Percentiles rank a stretch among this genome's conserved stretches.
These are phyloP conservation scores for Macrophomina tecta DNA, from an alignment of 2,329 filamentous ascomycete species.

Conservation along the genomic window DNA sequence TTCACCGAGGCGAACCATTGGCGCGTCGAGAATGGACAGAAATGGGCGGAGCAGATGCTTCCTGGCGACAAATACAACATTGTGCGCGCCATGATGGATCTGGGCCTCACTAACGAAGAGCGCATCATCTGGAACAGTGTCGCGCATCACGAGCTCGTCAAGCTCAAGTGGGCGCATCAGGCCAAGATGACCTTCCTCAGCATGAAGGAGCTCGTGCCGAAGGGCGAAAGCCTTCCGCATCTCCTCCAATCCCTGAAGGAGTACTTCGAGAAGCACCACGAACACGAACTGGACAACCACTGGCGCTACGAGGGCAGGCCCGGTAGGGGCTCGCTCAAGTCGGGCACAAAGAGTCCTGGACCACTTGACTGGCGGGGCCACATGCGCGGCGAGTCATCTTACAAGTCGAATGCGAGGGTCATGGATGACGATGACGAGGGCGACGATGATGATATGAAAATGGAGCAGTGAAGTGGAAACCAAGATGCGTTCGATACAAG, in stretches of 20 bases:
- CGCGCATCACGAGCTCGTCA: conserved; percentile 35
- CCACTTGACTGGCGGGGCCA: conserved; percentile 18
- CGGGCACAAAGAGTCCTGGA: conserved; percentile 15
- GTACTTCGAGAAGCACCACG: conserved; percentile 31
- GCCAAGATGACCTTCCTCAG: conserved; percentile 35
- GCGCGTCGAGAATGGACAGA: conserved; percentile 32
- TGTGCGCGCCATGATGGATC: conserved; percentile 42
- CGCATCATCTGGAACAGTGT: conserved; percentile 45
- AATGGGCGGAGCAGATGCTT: conserved; percentile 42
- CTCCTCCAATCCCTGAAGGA: conserved; percentile 35
- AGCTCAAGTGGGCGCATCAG: conserved; percentile 35
- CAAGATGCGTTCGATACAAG: not conserved
- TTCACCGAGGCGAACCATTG: conserved; percentile 30
- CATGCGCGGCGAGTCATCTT: conserved; percentile 17
- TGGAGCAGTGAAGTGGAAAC: not conserved
- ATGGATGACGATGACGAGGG: conserved; percentile 11
- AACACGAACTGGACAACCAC: conserved; percentile 32
- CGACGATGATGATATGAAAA: not conserved
- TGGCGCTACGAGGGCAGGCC: conserved; percentile 20
- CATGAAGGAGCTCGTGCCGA: conserved; percentile 31
- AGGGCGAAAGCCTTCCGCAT: conserved; percentile 28
- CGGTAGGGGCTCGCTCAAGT: conserved; percentile 12
- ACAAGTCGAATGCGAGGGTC: conserved; percentile 15
- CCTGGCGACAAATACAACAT: conserved; percentile 51
- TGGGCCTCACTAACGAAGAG: conserved; percentile 37